Conservation (phyloP, 208 protist genomes). For the Leptomonas seymouri region DNA sequence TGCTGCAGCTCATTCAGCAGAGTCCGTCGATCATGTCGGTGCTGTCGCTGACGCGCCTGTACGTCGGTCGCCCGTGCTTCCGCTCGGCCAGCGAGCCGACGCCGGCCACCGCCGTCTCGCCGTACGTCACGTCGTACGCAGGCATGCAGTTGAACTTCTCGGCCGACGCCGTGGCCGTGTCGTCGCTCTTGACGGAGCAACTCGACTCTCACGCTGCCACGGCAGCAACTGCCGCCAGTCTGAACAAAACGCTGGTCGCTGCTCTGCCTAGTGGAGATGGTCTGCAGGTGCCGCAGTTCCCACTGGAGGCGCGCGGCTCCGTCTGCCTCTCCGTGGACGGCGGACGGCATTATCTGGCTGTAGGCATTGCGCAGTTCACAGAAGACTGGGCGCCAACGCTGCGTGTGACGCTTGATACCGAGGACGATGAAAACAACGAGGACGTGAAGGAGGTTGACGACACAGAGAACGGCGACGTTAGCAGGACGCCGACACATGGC, state of each 20-base stretch:
- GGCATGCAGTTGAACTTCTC: slow-evolving; percentile 34
- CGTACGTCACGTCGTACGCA: slow-evolving; percentile 31
- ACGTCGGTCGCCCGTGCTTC: slow-evolving; percentile 41
- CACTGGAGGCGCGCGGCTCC: slow-evolving; percentile 42
- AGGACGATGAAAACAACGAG: slow-evolving; percentile 29
- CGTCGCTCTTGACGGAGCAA: slow-evolving; percentile 19
- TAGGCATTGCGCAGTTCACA: slow-evolving; percentile 65
- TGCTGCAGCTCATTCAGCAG: slow-evolving; percentile 48
- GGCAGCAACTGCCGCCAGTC: slow-evolving; percentile 8
- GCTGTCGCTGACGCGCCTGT: slow-evolving; percentile 56
- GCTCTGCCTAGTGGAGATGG: slow-evolving; percentile 34
- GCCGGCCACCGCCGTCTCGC: slow-evolving; percentile 17
- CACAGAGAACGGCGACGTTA: no score
- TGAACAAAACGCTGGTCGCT: slow-evolving; percentile 32
- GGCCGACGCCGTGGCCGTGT: slow-evolving; percentile 9
- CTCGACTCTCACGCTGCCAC: slow-evolving; percentile 2
- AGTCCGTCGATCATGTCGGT: slow-evolving; percentile 44
- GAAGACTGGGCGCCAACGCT: slow-evolving; percentile 66
- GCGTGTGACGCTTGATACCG: slow-evolving; percentile 34
- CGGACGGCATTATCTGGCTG: slow-evolving; percentile 56
- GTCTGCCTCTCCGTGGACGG: slow-evolving; percentile 79
- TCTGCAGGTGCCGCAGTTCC: slow-evolving; percentile 26
- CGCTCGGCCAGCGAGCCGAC: not conserved
- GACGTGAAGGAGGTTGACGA: slow-evolving; percentile 16
- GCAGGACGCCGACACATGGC: not conserved